These are phyloP conservation scores for Acacia pycnantha DNA, from an alignment of 331 rosid genomes.

Conservation along the genomic window DNA sequence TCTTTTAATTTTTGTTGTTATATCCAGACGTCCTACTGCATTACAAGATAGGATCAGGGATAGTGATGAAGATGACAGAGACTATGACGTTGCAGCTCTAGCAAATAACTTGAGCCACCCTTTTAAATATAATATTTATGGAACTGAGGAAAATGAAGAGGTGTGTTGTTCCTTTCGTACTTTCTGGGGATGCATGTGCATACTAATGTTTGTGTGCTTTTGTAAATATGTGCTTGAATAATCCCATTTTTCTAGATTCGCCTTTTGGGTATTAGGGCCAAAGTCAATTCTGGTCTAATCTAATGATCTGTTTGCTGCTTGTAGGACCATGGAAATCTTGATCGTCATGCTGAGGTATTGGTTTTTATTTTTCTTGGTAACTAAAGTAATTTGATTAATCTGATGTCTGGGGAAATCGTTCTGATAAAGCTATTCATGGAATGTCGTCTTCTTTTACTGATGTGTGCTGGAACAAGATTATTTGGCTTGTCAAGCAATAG, in stretches of 20 bases:
- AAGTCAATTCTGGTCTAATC: slow-evolving; percentile 27
- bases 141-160: slow-evolving; percentile 89
- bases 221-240: neutral
- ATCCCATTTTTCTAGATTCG: neutral
- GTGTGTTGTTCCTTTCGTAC: slow-evolving; percentile 37
- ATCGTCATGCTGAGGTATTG: slow-evolving; percentile 89
- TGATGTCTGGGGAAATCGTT: slow-evolving; percentile 21
- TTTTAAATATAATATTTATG: slow-evolving; percentile 82
- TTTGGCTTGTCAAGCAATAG: neutral
- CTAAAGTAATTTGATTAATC: slow-evolving; percentile 18
- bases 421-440: slow-evolving; percentile 18
- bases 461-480: neutral
- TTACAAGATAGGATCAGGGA: slow-evolving; percentile 96
- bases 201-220: neutral
- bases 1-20: slow-evolving; percentile 17
- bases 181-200: neutral
- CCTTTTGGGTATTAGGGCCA: slow-evolving; percentile 3
- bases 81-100: slow-evolving; percentile 87
- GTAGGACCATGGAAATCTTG: slow-evolving; percentile 74
- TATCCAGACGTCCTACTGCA: slow-evolving; percentile 86
- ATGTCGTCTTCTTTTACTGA: slow-evolving; percentile 6
- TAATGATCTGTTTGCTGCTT: slow-evolving; percentile 33
- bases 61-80: slow-evolving; percentile 95
- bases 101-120: slow-evolving; percentile 94
- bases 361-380: slow-evolving; percentile 10